These are phyloP conservation scores for Ogataea minuta DNA, from an alignment of 805 yeast species.

Conservation along the genomic window DNA sequence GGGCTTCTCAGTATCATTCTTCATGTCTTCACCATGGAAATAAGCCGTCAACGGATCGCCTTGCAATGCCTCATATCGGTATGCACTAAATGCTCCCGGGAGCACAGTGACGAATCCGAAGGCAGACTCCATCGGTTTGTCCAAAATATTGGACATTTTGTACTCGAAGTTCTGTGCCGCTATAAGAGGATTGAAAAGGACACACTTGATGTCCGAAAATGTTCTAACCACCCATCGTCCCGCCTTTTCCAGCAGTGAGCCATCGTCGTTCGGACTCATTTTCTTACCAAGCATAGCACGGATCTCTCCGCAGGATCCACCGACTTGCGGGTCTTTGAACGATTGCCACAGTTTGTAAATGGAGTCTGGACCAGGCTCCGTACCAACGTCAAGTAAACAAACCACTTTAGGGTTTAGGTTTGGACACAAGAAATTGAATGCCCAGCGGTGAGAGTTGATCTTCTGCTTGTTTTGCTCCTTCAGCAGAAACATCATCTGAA, in stretches of 20 bases:
- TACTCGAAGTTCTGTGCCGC: constrained; percentile 97
- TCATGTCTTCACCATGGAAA: constrained; percentile 89
- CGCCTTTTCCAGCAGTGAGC: constrained; percentile 21
- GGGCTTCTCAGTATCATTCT: constrained; percentile 48
- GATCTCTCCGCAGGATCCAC: constrained; percentile 98
- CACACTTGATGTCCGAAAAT: constrained; percentile 39
- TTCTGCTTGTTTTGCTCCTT: constrained; percentile 88
- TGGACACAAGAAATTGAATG: constrained; percentile 86
- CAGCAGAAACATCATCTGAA: constrained; percentile 81
- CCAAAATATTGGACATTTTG: constrained; percentile 89
- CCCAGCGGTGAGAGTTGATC: constrained; percentile 96
- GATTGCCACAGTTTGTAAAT: constrained; percentile 88
- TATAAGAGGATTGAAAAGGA: constrained; percentile 72
- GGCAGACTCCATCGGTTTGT: constrained; percentile 90
- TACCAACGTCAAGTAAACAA: constrained; percentile 88
- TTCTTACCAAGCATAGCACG: constrained; percentile 55
- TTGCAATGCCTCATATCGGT: constrained; percentile 71
- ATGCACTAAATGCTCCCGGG: constrained; percentile 97
- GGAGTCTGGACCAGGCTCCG: constrained; percentile 83
- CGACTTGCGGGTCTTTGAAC: constrained; percentile 76
- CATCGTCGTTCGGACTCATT: constrained; percentile 32
- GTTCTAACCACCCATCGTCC: constrained; percentile 47
- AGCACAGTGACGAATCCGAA: constrained; percentile 92
- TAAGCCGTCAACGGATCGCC: constrained; percentile 87
- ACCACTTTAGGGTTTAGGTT: constrained; percentile 78